Conservation (phyloP, 441 rosid species). For the Populus hybrid region DNA sequence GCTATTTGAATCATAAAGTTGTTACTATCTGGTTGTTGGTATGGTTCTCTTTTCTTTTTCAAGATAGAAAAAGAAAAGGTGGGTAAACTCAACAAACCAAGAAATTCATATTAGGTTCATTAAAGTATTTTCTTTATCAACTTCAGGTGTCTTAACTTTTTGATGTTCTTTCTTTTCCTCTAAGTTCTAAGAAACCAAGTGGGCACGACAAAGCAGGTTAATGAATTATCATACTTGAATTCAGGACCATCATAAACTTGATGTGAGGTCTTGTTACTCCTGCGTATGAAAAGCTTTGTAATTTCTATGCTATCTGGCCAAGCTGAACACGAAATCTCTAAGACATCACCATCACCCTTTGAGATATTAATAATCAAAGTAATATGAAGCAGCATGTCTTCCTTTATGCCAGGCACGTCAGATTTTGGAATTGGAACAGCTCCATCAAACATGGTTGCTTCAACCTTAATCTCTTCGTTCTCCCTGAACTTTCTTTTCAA, state of each 20-base stretch:
- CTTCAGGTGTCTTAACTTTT: not conserved
- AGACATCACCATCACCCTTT: slow-evolving; percentile 43
- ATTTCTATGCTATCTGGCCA: slow-evolving; percentile 73
- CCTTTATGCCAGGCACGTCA: slow-evolving; percentile 24
- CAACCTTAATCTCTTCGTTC: slow-evolving; percentile 62
- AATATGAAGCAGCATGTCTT: slow-evolving; percentile 46
- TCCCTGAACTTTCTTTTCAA: slow-evolving; percentile 53
- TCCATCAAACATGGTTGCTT: slow-evolving; percentile 85
- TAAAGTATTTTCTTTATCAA: not conserved
- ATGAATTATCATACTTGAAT: slow-evolving; percentile 50
- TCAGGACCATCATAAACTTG: slow-evolving; percentile 58
- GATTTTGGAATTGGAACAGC: slow-evolving; percentile 44
- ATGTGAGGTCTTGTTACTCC: slow-evolving; percentile 18
- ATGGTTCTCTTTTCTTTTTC: not conserved
- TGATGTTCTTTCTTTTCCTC: not conserved
- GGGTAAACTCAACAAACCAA: not conserved
- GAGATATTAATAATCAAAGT: slow-evolving; percentile 64
- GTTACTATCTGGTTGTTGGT: not conserved
- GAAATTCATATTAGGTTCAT: not conserved
- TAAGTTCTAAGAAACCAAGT: not conserved
- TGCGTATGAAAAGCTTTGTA: slow-evolving; percentile 44
- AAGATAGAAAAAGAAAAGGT: not conserved
- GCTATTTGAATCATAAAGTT: no score
- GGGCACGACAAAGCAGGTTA: slow-evolving; percentile 13
- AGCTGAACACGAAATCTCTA: slow-evolving; percentile 77